Conservation (phyloP, 2,329 filamentous ascomycete species). For the Fusarium vanettenii region DNA sequence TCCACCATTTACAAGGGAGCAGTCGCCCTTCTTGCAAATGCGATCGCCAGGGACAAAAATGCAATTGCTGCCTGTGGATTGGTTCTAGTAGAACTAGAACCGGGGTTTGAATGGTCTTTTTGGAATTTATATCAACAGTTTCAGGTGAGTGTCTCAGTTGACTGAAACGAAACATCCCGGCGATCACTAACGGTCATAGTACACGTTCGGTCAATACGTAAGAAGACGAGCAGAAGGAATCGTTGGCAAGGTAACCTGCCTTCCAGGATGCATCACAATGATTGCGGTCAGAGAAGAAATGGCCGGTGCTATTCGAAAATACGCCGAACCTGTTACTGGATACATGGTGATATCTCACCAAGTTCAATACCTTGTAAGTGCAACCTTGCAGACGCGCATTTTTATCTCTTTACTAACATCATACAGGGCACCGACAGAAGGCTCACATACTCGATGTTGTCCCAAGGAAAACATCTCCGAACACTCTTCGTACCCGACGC, state of each 20-base stretch:
- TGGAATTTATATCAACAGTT: constrained; percentile 41
- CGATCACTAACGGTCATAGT: not conserved
- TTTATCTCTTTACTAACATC: not conserved
- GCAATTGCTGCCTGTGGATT: constrained; percentile 36
- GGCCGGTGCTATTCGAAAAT: constrained; percentile 36
- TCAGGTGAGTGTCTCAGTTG: constrained; percentile 9
- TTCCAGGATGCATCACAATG: constrained; percentile 39
- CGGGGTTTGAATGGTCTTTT: constrained; percentile 36
- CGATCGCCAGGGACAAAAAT: constrained; percentile 28
- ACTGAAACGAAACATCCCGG: no score
- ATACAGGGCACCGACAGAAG: constrained; percentile 33
- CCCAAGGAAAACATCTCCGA: constrained; percentile 30
- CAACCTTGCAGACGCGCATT: not conserved
- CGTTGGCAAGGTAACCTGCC: constrained; percentile 33
- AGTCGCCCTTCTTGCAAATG: constrained; percentile 21
- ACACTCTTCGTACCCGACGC: constrained; percentile 49
- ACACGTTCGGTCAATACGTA: constrained; percentile 37
- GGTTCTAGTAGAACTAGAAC: constrained; percentile 35
- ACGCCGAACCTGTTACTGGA: constrained; percentile 32
- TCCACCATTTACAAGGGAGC: constrained; percentile 40
- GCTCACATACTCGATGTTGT: constrained; percentile 38
- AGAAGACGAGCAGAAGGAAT: constrained; percentile 31
- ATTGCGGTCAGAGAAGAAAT: constrained; percentile 36
- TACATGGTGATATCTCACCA: constrained; percentile 35
- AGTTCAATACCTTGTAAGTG: constrained; percentile 37